Evolutionary conservation across 805 yeast species (phyloP), one percentile per base, ranked within the genome.

Genomic region (Zygosaccharomyces siamensis): DNA sequence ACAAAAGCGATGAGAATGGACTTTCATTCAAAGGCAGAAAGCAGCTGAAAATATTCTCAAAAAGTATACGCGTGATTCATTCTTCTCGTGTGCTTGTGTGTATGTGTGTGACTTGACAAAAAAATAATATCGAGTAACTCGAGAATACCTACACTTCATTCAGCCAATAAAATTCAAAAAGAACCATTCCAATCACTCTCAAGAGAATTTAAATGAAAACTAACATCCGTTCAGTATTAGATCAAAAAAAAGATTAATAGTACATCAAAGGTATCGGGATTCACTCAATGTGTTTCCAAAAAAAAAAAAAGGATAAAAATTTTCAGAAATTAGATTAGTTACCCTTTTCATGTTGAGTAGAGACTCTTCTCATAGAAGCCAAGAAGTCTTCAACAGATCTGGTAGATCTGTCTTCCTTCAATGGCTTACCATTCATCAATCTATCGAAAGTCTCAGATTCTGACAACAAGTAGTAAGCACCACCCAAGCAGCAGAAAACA

Each of bases 401-500:
- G 61, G 68, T 59, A 64, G 79, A 81, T 42, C 73, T 69, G 58
- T 71, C 68, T 67, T 78, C 79, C 75, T 80, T 78, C 59, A 70
- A 59, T 70, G 83, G 77, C 75, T 79, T 81, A 76, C 93, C 89
- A 78, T 86, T 86, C 83, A 86, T 84, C 71, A 84, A 72, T 77
- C 83, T 80, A 76, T 86, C 95, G 68, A 86, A 86, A 54, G 81
- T 78, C 66, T 80, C 83, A 53, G 92, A 85, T 64, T 75, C 81
- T 57, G 92, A 80, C 96, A 89, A 86, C 72, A 86, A 70, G 84
- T 86, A 90, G 86, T 89, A 89, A 67, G 92, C 87, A 80, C 96
- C 97, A 73, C 96, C 96, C 78, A 89, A 74, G 74, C 84, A 81
- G 80, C 96, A 89, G 92, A 89, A 89, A 74, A 86, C 84, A 81